Conservation (phyloP, 352 stramenopile genomes). For the Globisporangium splendens region DNA sequence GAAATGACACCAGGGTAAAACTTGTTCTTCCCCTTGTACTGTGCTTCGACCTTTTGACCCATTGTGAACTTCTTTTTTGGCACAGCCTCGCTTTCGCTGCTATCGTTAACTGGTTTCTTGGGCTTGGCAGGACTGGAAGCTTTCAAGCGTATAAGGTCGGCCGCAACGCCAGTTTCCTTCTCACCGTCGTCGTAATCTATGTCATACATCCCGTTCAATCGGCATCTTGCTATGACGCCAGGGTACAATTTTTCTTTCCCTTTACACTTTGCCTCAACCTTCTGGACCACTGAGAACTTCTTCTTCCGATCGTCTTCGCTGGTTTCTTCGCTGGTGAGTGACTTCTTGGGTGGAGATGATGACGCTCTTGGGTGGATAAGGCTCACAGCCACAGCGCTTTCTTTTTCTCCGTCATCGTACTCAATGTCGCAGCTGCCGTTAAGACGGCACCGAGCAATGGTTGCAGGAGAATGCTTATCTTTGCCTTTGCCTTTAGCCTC, state of each 20-base stretch:
- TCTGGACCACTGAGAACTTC: slow-evolving; percentile 1
- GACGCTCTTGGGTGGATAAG: slow-evolving; percentile 34
- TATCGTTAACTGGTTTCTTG: slow-evolving; percentile 1
- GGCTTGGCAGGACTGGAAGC: neutral
- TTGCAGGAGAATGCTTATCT: slow-evolving; percentile 48
- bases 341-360: neutral
- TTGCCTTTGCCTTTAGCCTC: slow-evolving; percentile 55
- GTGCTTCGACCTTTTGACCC: slow-evolving; percentile 22
- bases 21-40: slow-evolving; percentile 49
- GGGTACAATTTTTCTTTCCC: slow-evolving; percentile 63
- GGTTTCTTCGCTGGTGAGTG: neutral
- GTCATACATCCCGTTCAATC: slow-evolving; percentile 69
- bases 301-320: neutral
- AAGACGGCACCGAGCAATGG: slow-evolving; percentile 37
- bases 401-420: slow-evolving; percentile 78
- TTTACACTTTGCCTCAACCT: slow-evolving; percentile 50
- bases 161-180: slow-evolving; percentile 42
- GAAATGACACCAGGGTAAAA: slow-evolving; percentile 63
- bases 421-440: slow-evolving; percentile 75
- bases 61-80: slow-evolving; percentile 14
- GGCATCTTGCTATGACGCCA: slow-evolving; percentile 56
- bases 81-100: neutral
- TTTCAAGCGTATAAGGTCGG: slow-evolving; percentile 28
- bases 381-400: slow-evolving; percentile 60
- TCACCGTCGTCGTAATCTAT: slow-evolving; percentile 83